Base-by-base conservation (phyloP, 1,139 yeast species). In the Spencermartinsiella ligniputridi region DNA sequence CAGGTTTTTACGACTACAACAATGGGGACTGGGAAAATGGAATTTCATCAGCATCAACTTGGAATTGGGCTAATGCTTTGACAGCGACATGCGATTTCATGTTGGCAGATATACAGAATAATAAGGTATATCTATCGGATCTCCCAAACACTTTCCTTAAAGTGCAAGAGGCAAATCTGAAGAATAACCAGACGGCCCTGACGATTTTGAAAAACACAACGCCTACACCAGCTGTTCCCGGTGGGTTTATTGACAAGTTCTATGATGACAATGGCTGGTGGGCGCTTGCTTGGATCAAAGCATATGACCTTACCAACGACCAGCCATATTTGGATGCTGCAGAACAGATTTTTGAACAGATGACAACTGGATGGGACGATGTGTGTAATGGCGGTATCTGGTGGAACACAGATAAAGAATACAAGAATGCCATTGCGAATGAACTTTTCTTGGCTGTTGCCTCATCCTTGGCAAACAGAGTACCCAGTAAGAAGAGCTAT, bases 241-340 rank as follows among this genome's bases (percentile, higher is more conserved):
- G 37, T 4, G 53, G 53, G 13, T 50, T 49, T 27, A 43, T 41
- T 9, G 47, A 50, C 35, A 44, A 27, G 9, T 51, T 37, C 37
- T 49, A 46, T 29, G 54, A 51, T 30, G 54, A 51, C 35, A 48
- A 41, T 25, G 50, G 52, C 9, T 51, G 54, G 54, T 51, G 54
- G 54, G 53, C 48, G 8, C 32, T 44, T 24, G 52, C 52, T 2
- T 50, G 53, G 54, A 36, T 51, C 12, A 24, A 35, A 12, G 44
- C 46, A 13, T 51, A 43, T 25, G 54, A 51, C 34, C 27, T 43
- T 15, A 46, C 52, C 16, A 39, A 40, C n/a, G 37, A 50, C 30
- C 15, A 8, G 1, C 19, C 25, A 13, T 49, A 42, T 32, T 36
- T 51, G 27, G 35, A 35, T 13, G 42, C 48, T 2, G 50, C 53